These are phyloP conservation scores for Amylocarpus encephaloides DNA, from an alignment of 2,329 filamentous ascomycete genomes.

Conservation along the genomic window DNA sequence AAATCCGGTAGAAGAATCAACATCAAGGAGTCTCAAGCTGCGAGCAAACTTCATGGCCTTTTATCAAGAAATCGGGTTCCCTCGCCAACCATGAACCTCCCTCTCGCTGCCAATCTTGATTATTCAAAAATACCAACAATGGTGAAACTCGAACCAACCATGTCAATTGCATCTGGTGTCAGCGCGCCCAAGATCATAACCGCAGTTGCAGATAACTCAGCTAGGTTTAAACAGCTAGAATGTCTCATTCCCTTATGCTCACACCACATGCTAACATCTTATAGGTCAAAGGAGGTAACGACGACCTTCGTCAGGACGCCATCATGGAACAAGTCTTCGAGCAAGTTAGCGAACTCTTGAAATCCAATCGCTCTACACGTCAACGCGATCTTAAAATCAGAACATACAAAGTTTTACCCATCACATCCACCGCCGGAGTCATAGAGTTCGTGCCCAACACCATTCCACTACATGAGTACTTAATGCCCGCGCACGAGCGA, in stretches of 20 bases:
- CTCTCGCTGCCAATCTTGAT: constrained; percentile 64
- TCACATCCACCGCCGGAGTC: constrained; percentile 78
- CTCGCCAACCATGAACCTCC: constrained; percentile 81
- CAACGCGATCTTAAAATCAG: constrained; percentile 85
- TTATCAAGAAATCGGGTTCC: constrained; percentile 66
- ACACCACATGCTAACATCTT: constrained; percentile 18
- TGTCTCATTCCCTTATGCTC: constrained; percentile 22
- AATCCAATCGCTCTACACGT: constrained; percentile 77
- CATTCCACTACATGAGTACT: constrained; percentile 82
- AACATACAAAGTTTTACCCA: constrained; percentile 92
- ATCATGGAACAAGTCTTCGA: constrained; percentile 99
- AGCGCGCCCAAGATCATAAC: constrained; percentile 93
- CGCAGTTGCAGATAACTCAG: constrained; percentile 69
- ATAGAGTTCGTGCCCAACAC: constrained; percentile 98
- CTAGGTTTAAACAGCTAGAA: constrained; percentile 77
- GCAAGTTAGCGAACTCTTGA: constrained; percentile 84
- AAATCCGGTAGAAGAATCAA: constrained; percentile 60
- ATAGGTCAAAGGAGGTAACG: constrained; percentile 84
- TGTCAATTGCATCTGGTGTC: constrained; percentile 82
- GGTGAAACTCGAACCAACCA: constrained; percentile 61
- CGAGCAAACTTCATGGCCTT: constrained; percentile 54
- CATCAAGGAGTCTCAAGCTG: constrained; percentile 58
- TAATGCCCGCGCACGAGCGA: constrained; percentile 81
- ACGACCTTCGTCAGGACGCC: constrained; percentile 92
- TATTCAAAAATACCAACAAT: constrained; percentile 76